Conservation (phyloP, 108 stramenopile species). For the Nitzschia sp. region DNA sequence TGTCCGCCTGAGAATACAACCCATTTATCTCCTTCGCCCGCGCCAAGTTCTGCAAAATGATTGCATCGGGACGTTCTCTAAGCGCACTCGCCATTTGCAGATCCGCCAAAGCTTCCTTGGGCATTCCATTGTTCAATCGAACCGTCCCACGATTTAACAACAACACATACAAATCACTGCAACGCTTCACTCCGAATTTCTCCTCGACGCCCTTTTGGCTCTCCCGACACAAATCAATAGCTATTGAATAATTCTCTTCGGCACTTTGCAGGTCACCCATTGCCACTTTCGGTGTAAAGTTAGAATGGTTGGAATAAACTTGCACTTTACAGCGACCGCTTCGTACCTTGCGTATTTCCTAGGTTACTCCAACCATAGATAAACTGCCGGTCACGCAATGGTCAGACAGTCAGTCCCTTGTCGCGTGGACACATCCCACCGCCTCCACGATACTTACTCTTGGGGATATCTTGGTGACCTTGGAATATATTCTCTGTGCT, state of each 20-base stretch:
- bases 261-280: slow-evolving; percentile 62
- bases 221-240: slow-evolving; percentile 66
- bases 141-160: slow-evolving; percentile 76
- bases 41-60: slow-evolving; percentile 78
- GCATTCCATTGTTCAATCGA: slow-evolving; percentile 66
- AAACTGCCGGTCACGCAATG: slow-evolving; percentile 28
- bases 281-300: slow-evolving; percentile 33
- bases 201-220: slow-evolving; percentile 13
- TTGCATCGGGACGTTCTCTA: slow-evolving; percentile 76
- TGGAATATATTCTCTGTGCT: slow-evolving; percentile 74
- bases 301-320: background rate
- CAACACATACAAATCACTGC: slow-evolving; percentile 78
- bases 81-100: slow-evolving; percentile 52
- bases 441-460: slow-evolving; percentile 17
- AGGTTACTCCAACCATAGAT: slow-evolving; percentile 84
- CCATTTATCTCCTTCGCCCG: slow-evolving; percentile 81
- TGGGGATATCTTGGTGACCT: slow-evolving; percentile 78
- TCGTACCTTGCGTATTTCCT: slow-evolving; percentile 63
- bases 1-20: slow-evolving; percentile 56
- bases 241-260: slow-evolving; percentile 65
- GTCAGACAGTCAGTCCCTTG: background rate
- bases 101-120: slow-evolving; percentile 70
- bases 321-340: background rate
- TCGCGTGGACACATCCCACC: background rate
- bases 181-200: slow-evolving; percentile 57